Evolutionary conservation across 495 filamentous ascomycete species (phyloP), one percentile per base, ranked within the genome.

Genomic region (Aeminium ludgeri): DNA sequence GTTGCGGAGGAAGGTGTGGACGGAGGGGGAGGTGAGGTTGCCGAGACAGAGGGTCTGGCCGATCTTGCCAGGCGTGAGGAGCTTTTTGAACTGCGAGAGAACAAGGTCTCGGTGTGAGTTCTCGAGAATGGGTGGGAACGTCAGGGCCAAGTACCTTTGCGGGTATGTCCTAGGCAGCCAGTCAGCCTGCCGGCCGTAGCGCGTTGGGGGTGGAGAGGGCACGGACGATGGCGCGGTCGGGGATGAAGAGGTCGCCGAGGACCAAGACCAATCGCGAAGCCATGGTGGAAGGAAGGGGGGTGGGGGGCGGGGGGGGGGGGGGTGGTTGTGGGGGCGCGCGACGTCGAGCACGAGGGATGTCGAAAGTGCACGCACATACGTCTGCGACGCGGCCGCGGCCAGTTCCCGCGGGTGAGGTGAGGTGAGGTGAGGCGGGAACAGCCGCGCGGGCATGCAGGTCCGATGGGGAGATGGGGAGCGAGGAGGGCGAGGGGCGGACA

Each of bases 221-320:
- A 46, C 70, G 46, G 64, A 83, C 79, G n/a, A 79, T 65, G 57
- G 89, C 87, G 61, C 87, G 69, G 65, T 97, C 87, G 49, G 87
- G 87, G 60, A 97, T 95, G 70, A 95, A 93, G 40, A 97, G 73
- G 66, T 97, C 89, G 58, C 87, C 87, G 48, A 95, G 84, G 52
- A 85, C 83, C 57, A 97, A 73, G 55, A 94, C 80, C 39, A 87
- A 65, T 58, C 81, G 71, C 51, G 82, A 82, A 52, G 80, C 72
- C 81, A 86, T 86, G 43, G 10, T 45, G 34, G 19, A 29, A 19
- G 30, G 15, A 7, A 10, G 28, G 6, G 19, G 6, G 30, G 6
- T 4, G 16, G 29, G 18, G 30, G 36, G 19, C 36, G 25, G 19
- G 6, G 18, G n/a, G 29, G 20, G 38, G 7, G 6, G 7, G 33